Conservation (phyloP, 2,329 filamentous ascomycete genomes). For the Fusarium sp. region DNA sequence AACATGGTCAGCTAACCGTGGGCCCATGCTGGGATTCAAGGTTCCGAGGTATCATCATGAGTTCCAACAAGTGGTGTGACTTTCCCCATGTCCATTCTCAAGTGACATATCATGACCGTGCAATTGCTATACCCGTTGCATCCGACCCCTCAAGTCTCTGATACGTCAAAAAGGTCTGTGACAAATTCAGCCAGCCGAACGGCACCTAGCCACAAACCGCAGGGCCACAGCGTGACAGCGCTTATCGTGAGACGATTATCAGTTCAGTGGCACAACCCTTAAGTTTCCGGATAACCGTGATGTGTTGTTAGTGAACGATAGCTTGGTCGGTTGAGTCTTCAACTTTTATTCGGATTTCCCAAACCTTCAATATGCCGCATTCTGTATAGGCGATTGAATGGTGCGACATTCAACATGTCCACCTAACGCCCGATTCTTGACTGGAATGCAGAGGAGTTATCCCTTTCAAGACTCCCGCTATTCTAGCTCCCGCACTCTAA, state of each 20-base stretch:
- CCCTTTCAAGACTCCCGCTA: conserved; percentile 4
- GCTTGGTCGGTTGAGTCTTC: background rate
- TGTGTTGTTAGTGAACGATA: conserved; percentile 6
- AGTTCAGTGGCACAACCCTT: conserved; percentile 35
- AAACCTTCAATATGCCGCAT: conserved; percentile 14
- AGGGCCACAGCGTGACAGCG: conserved; percentile 9
- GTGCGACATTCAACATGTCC: conserved; percentile 6
- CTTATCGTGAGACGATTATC: conserved; percentile 31
- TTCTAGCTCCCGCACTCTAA: background rate
- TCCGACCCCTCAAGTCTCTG: conserved; percentile 5
- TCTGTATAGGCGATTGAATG: conserved; percentile 11
- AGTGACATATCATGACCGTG: conserved; percentile 28
- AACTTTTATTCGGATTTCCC: conserved; percentile 10
- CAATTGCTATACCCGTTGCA: conserved; percentile 29
- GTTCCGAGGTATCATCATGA: conserved; percentile 11
- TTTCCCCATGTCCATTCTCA: conserved; percentile 6
- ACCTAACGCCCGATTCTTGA: conserved; percentile 10
- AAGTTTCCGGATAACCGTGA: conserved; percentile 12
- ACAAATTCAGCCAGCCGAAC: background rate
- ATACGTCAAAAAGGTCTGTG: conserved; percentile 10
- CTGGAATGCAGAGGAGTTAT: conserved; percentile 39
- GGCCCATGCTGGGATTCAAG: conserved; percentile 10
- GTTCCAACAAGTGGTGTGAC: conserved; percentile 33
- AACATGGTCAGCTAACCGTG: conserved; percentile 18
- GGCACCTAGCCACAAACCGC: conserved; percentile 11